Percentiles rank a stretch among this genome's conserved stretches.
Conservation (phyloP, 371 early-diverging fungal genomes). For the Actinomucor elegans region DNA sequence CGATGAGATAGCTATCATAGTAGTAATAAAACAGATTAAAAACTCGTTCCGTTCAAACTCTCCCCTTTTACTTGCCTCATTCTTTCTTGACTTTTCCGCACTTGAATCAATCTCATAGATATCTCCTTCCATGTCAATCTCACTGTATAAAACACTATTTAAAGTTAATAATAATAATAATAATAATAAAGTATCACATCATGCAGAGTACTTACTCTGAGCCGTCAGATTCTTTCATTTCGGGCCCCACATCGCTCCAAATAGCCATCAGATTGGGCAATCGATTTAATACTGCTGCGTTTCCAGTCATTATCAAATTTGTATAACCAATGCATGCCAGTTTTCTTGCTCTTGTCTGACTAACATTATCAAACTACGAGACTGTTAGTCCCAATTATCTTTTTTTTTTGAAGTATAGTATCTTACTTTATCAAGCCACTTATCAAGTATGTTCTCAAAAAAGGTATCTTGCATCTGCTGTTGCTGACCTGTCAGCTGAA, state of each 20-base stretch:
- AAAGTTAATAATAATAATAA: too few relatives aligned
- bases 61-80: constrained; percentile 43
- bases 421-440: constrained; percentile 71
- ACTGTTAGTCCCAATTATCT: not conserved
- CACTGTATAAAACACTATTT: constrained; percentile 60
- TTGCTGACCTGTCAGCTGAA: constrained; percentile 49
- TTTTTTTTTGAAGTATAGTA: too few relatives aligned
- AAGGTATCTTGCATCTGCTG: constrained; percentile 39
- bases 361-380: constrained; percentile 71
- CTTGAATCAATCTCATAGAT: constrained; percentile 54
- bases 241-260: constrained; percentile 66
- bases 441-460: constrained; percentile 48
- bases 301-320: constrained; percentile 55
- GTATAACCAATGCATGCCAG: constrained; percentile 72
- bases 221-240: constrained; percentile 59
- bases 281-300: constrained; percentile 43
- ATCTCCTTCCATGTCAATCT: constrained; percentile 61
- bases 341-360: constrained; percentile 72
- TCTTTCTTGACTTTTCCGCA: constrained; percentile 48
- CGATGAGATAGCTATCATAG: constrained; percentile 44
- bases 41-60: too few relatives aligned
- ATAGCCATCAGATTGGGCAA: constrained; percentile 59
- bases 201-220: constrained; percentile 60
- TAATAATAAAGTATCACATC: not conserved
- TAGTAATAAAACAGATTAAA: too few relatives aligned